Conservation (phyloP, 1,284 basidiomycete species). For the Peniophora sp. region DNA sequence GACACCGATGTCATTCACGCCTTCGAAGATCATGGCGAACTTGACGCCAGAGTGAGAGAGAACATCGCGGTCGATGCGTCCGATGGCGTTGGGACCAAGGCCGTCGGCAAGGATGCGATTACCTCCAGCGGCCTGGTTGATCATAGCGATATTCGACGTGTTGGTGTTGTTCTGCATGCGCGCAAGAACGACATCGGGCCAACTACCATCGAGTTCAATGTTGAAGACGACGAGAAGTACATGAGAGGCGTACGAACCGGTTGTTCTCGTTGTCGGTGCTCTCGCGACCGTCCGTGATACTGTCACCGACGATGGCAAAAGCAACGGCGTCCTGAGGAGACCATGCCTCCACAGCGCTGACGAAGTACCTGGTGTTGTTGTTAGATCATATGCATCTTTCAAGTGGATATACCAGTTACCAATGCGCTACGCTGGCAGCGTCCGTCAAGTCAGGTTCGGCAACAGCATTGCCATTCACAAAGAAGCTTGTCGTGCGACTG, state of each 20-base stretch:
- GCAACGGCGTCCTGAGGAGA: constrained; percentile 21
- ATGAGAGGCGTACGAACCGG: constrained; percentile 19
- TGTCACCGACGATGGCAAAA: constrained; percentile 40
- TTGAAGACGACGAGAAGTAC: no score
- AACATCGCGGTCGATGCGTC: constrained; percentile 42
- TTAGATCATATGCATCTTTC: no score
- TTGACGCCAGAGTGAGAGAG: constrained; percentile 34
- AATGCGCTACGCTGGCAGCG: no score
- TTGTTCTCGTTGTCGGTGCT: constrained; percentile 31
- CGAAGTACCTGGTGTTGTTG: constrained; percentile 27
- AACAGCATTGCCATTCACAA: no score
- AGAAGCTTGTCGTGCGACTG: constrained; percentile 35
- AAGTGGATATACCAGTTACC: no score
- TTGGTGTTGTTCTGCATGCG: constrained; percentile 29
- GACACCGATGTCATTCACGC: constrained; percentile 44
- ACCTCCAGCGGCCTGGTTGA: constrained; percentile 44
- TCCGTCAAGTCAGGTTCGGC: no score
- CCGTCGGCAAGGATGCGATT: constrained; percentile 43
- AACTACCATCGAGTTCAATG: no score
- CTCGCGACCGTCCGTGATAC: constrained; percentile 37
- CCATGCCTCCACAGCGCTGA: constrained; percentile 36
- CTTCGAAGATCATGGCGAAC: constrained; percentile 44
- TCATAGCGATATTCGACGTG: constrained; percentile 29
- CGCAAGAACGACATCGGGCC: constrained; percentile 39
- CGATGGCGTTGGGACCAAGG: constrained; percentile 36